A percentile compares a stretch with the other conserved stretches of the same genome.
phyloP scores from a whole-genome alignment of 2,329 filamentous ascomycete species.

The Thelonectria olida region DNA sequence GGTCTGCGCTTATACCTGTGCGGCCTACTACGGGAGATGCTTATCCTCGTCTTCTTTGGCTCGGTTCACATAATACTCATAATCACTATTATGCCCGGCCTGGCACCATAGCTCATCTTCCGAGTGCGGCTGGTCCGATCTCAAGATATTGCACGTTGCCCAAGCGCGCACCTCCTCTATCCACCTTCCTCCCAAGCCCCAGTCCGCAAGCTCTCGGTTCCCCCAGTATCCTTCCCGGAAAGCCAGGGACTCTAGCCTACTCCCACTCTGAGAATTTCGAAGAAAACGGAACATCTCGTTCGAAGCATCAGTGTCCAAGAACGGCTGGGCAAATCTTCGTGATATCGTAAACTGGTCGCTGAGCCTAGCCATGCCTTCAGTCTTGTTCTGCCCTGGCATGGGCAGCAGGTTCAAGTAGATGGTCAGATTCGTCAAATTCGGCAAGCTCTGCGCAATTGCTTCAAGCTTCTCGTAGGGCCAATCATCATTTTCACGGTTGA shows the following conservation, averaged over 20 bases:
- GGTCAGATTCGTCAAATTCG: background rate
- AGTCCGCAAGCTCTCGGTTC: no score
- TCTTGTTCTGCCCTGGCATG: background rate
- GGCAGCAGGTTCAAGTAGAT: constrained; percentile 10
- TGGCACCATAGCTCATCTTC: background rate
- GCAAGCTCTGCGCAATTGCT: background rate
- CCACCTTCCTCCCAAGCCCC: background rate
- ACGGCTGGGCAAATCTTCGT: background rate
- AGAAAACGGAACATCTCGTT: background rate
- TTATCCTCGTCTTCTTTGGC: no score
- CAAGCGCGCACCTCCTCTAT: background rate
- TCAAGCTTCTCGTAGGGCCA: constrained; percentile 14
- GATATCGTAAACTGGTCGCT: background rate
- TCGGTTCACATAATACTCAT: no score
- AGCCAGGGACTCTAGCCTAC: background rate
- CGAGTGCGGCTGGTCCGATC: no score
- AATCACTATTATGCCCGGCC: background rate
- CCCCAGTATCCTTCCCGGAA: constrained; percentile 6
- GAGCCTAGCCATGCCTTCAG: background rate
- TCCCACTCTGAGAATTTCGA: background rate
- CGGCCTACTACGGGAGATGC: no score
- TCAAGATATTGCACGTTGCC: background rate
- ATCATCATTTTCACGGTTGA: background rate
- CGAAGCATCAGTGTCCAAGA: background rate
- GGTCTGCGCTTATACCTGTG: no score